Evolutionary conservation across 2,329 filamentous ascomycete genomes (phyloP).

Genomic region (Scolecobasidium constrictum): DNA sequence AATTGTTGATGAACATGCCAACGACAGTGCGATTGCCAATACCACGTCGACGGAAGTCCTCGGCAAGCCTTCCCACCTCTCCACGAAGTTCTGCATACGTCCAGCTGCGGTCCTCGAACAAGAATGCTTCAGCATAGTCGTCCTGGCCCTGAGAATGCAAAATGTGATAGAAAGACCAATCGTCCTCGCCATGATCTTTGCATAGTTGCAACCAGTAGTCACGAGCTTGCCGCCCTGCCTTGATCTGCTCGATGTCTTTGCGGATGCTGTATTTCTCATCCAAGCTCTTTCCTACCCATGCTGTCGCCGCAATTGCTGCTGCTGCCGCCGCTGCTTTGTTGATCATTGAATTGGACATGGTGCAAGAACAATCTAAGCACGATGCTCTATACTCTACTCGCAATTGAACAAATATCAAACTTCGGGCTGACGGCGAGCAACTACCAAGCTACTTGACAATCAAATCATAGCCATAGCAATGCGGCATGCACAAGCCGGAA

Average conservation of each 20-base stretch:
- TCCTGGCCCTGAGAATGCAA: not conserved
- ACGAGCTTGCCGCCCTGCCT: not conserved
- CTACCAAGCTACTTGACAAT: too few species aligned
- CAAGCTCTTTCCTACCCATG: not conserved
- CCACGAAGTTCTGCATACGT: slow-evolving; percentile 1
- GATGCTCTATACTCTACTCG: too few species aligned
- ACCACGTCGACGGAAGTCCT: not conserved
- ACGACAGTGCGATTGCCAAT: not conserved
- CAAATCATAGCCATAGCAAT: too few species aligned
- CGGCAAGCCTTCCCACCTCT: not conserved
- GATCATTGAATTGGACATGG: too few species aligned
- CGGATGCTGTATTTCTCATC: slow-evolving; percentile 1
- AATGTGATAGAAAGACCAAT: slow-evolving; percentile 1
- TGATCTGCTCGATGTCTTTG: not conserved
- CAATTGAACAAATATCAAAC: too few species aligned
- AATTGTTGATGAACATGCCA: slow-evolving; percentile 7
- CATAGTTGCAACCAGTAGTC: not conserved
- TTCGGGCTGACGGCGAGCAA: too few species aligned
- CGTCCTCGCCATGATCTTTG: not conserved
- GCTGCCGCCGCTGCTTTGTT: not conserved
- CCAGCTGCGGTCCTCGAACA: slow-evolving; percentile 1
- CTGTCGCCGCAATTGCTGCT: not conserved
- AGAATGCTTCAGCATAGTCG: not conserved
- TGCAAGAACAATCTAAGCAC: too few species aligned
- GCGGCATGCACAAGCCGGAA: too few species aligned